Conservation (phyloP, 176 grass and related monocot species). For the Elaeis guineensis region DNA sequence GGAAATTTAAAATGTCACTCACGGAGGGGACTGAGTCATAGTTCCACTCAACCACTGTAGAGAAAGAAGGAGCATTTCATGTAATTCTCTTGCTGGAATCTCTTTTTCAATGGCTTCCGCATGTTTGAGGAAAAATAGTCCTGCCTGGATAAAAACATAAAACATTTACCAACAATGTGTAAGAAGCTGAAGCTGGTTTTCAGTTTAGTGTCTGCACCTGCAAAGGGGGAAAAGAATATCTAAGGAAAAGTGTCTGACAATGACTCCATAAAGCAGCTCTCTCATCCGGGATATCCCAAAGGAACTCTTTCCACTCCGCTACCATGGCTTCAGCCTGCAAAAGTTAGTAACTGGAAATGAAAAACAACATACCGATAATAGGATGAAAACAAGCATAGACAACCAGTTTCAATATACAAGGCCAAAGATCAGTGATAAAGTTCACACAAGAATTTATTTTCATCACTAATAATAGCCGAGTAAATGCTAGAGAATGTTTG, state of each 20-base stretch:
- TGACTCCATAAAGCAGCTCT: slow-evolving; percentile 91
- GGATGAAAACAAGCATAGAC: slow-evolving; percentile 4
- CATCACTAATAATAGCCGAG: too few relatives aligned
- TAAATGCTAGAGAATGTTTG: too few relatives aligned
- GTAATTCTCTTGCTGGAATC: slow-evolving; percentile 71
- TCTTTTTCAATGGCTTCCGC: slow-evolving; percentile 88
- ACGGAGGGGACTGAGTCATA: slow-evolving; percentile 81
- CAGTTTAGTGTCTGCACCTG: slow-evolving; percentile 23
- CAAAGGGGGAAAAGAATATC: slow-evolving; percentile 69
- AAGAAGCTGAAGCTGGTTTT: neutral
- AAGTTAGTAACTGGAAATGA: slow-evolving; percentile 15
- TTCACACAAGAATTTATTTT: too few relatives aligned
- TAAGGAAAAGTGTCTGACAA: slow-evolving; percentile 81
- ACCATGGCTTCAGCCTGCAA: slow-evolving; percentile 93
- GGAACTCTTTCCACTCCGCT: slow-evolving; percentile 95
- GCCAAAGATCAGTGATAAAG: too few relatives aligned
- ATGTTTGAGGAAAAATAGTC: slow-evolving; percentile 95
- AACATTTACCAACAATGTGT: neutral
- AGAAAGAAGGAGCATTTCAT: slow-evolving; percentile 84
- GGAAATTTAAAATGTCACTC: slow-evolving; percentile 22
- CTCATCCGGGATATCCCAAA: slow-evolving; percentile 97
- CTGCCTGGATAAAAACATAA: slow-evolving; percentile 35
- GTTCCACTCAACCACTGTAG: slow-evolving; percentile 98
- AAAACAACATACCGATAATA: slow-evolving; percentile 6
- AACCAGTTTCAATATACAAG: too few relatives aligned